A percentile compares a stretch with the other conserved stretches of the same genome.
Conservation (phyloP, 2,329 filamentous ascomycete genomes). For the Akanthomyces uredinophilus region DNA sequence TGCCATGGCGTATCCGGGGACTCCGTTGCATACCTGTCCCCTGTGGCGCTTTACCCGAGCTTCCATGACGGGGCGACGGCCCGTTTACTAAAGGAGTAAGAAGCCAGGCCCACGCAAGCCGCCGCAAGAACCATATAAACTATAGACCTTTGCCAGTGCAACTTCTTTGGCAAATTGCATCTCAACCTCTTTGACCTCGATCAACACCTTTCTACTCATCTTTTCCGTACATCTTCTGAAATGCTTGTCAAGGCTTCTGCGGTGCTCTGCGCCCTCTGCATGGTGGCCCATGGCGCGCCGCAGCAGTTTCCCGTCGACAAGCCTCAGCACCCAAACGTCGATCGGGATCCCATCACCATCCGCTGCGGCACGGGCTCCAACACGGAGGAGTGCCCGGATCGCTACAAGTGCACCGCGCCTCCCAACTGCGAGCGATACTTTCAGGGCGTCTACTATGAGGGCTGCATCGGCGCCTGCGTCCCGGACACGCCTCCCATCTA, state of each 20-base stretch:
- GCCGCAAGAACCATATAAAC: not conserved
- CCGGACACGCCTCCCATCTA: not conserved
- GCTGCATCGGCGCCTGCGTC: slow-evolving; percentile 13
- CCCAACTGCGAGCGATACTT: slow-evolving; percentile 10
- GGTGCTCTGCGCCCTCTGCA: not conserved
- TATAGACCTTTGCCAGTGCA: not conserved
- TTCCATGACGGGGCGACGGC: not conserved
- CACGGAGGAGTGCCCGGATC: slow-evolving; percentile 5
- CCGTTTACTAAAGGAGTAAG: not conserved
- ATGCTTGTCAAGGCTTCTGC: slow-evolving; percentile 4
- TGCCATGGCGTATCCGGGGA: not conserved
- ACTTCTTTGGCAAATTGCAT: not conserved
- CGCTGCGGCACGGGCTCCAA: slow-evolving; percentile 14
- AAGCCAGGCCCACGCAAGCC: not conserved
- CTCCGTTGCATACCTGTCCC: not conserved
- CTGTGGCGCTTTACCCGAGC: slow-evolving; percentile 3
- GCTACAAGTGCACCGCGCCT: slow-evolving; percentile 12
- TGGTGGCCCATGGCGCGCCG: not conserved
- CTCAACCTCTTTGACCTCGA: not conserved
- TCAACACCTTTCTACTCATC: not conserved
- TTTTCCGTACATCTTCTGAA: not conserved
- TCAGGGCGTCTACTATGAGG: slow-evolving; percentile 13
- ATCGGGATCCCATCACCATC: slow-evolving; percentile 10
- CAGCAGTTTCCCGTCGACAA: not conserved
- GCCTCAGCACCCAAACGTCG: not conserved